Base-by-base conservation (phyloP, 805 yeast genomes). In the Saturnispora sekii region DNA sequence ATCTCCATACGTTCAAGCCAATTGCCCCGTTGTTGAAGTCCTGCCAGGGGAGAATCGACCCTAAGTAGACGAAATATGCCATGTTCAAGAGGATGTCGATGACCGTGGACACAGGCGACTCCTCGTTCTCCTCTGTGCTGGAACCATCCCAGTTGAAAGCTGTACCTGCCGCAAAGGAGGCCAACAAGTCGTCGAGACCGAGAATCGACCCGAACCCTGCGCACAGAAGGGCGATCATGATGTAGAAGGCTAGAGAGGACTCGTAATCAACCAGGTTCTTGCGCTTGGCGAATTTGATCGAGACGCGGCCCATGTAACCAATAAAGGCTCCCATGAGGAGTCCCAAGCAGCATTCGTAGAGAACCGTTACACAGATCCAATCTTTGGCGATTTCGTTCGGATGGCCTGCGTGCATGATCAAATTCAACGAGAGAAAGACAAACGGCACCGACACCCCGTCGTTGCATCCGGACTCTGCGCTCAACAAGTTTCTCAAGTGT, bases 401-500 rank as follows among this genome's bases (percentile, higher is more conserved):
- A 33, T 74, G 50, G 1, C 79, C 76, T 4, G 63, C 61, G 55
- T 79, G 73, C 11, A 73, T 54, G 42, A 79, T 68, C 30, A 81
- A 60, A 52, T 70, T 68, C 41, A 79, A 64, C 2, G 85, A 75
- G 28, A 81, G 63, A 54, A 67, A 79, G 40, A 81, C 76, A 56
- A 81, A 82, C 5, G 89, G 89, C 47, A 76, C 76, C 1, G 81
- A 79, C 69, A 76, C 70, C 36, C 88, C 88, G 56, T 81, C 89
- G 55, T 81, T 82, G 52, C 86, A 80, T 3, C 84, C 88, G 1
- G 85, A 76, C 55, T 81, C 89, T 1, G 86, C 85, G 30, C 79
- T 68, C 39, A 81, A 64, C 44, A 81, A 63, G 51, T 79, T 72
- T 51, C 84, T 64, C 46, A 81, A 67, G 51, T 74, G 77, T 10